Evolutionary conservation across 345 rosid genomes (phyloP).

Genomic region (Corchorus olitorius): DNA sequence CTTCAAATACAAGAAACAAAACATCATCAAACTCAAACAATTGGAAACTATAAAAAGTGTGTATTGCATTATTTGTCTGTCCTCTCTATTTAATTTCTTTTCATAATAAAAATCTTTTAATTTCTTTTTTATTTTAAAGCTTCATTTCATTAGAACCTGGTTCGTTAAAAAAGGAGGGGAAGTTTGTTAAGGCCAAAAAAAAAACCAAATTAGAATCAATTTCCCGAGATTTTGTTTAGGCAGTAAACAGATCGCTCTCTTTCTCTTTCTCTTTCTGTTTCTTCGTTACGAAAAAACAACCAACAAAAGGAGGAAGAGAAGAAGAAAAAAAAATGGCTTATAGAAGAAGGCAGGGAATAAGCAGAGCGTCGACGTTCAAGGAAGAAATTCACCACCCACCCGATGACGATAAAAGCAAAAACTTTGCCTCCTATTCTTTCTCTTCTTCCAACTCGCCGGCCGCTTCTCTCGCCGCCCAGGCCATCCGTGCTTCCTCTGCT

Average conservation of each 20-base stretch:
- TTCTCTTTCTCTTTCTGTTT: not conserved
- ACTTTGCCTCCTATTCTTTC: constrained; percentile 34
- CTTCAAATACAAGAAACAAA: constrained; percentile 3
- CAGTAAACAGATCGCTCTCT: not conserved
- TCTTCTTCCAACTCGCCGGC: constrained; percentile 43
- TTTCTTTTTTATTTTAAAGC: too few relatives aligned
- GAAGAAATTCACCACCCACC: constrained; percentile 62
- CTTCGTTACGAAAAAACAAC: not conserved
- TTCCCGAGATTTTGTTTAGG: not conserved
- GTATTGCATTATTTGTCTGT: too few relatives aligned
- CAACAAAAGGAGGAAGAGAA: not conserved
- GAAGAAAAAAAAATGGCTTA: constrained; percentile 63
- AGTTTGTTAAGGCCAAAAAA: not conserved
- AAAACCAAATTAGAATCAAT: not conserved
- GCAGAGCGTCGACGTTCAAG: constrained; percentile 76
- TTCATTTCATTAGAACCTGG: not conserved
- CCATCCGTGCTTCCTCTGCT: constrained; percentile 71
- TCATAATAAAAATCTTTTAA: too few relatives aligned
- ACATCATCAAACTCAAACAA: not conserved
- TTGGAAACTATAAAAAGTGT: not conserved
- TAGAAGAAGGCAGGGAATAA: constrained; percentile 83
- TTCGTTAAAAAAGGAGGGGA: constrained; percentile 25
- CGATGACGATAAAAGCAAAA: constrained; percentile 20
- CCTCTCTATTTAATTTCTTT: too few relatives aligned
- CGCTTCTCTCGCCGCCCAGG: constrained; percentile 75